These are phyloP conservation scores for Acer saccharum DNA, from an alignment of 345 rosid genomes.

Conservation along the genomic window DNA sequence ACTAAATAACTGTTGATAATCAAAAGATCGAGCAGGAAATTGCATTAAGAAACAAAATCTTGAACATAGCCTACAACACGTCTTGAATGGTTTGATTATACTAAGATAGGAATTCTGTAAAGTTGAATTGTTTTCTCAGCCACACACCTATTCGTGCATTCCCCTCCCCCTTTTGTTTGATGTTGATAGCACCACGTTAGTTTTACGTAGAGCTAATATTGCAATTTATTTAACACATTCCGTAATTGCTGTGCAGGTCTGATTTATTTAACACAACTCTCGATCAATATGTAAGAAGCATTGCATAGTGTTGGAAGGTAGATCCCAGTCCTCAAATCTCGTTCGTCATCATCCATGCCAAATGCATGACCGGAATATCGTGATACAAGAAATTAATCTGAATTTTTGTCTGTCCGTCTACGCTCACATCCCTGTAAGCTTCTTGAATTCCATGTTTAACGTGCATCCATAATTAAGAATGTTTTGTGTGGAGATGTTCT, in stretches of 20 bases:
- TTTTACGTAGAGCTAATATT: neutral
- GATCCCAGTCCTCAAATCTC: neutral
- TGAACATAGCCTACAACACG: neutral
- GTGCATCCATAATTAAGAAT: neutral
- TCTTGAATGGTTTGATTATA: neutral
- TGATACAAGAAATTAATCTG: neutral
- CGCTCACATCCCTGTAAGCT: neutral
- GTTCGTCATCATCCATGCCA: neutral
- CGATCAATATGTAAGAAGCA: slow-evolving; percentile 81
- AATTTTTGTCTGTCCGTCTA: neutral
- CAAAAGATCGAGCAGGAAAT: neutral
- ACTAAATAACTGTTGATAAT: neutral
- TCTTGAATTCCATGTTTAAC: neutral
- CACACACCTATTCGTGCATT: neutral
- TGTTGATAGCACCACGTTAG: neutral
- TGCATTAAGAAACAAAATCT: neutral
- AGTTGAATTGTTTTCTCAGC: neutral
- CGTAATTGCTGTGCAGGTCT: slow-evolving; percentile 49
- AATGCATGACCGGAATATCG: neutral
- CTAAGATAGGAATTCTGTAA: no score
- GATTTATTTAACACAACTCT: slow-evolving; percentile 71
- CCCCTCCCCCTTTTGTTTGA: neutral
- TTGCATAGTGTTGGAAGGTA: slow-evolving; percentile 42
- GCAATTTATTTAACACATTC: neutral
- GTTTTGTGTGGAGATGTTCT: slow-evolving; percentile 1